phyloP scores from a whole-genome alignment of 2,329 filamentous ascomycete species.

The Trichoderma arundinaceum region DNA sequence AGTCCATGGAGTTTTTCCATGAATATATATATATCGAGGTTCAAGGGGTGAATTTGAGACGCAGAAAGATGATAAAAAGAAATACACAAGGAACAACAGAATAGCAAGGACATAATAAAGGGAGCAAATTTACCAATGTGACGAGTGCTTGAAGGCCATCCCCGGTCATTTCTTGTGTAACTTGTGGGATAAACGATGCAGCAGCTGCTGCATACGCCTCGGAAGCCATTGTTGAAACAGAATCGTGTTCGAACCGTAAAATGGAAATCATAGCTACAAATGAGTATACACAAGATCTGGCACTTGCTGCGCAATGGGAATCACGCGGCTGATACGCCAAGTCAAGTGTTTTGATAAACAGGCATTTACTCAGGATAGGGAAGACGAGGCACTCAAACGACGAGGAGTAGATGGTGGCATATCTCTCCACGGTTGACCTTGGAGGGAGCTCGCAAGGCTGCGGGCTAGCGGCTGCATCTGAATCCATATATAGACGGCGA shows the following conservation, averaged over 20 bases:
- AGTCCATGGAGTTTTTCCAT: neutral
- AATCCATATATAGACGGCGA: neutral
- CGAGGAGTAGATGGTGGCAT: neutral
- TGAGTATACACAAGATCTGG: neutral
- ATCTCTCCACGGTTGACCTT: neutral
- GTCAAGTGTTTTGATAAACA: neutral
- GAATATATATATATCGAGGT: too few relatives aligned
- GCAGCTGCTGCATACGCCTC: neutral
- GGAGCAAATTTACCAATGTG: neutral
- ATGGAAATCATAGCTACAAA: conserved; percentile 5
- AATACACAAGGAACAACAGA: neutral
- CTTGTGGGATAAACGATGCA: neutral
- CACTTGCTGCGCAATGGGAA: neutral
- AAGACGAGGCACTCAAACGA: neutral
- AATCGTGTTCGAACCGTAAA: neutral
- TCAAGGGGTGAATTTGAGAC: too few relatives aligned
- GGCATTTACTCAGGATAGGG: neutral
- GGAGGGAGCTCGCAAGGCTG: conserved; percentile 1
- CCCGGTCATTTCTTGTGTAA: conserved; percentile 7
- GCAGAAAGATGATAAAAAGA: neutral
- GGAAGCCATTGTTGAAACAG: neutral
- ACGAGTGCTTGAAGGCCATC: neutral
- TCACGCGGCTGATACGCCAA: neutral
- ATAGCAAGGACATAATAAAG: neutral
- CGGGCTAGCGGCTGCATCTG: neutral